phyloP scores from a whole-genome alignment of 2,329 filamentous ascomycete species.

The Bipolaris sorokiniana region DNA sequence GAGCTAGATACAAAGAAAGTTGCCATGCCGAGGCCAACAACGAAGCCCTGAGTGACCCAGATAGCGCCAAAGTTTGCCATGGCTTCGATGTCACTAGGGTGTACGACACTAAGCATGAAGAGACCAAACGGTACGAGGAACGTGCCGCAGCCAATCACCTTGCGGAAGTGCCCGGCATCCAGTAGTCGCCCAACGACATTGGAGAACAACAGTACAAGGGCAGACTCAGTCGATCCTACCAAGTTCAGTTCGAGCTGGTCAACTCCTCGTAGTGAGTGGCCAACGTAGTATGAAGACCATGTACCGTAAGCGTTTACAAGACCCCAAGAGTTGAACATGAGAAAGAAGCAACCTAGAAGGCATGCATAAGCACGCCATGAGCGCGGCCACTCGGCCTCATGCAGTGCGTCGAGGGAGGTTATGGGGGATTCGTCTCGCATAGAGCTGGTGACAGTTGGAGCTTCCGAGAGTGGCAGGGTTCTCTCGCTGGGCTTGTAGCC shows the following conservation, averaged over 20 bases:
- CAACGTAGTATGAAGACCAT: conserved; percentile 57
- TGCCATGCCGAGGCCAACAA: conserved; percentile 58
- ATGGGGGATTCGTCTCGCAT: conserved; percentile 26
- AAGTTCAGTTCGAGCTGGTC: conserved; percentile 55
- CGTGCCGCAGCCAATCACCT: conserved; percentile 51
- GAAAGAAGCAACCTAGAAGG: conserved; percentile 56
- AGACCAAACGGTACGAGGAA: conserved; percentile 53
- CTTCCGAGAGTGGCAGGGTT: conserved; percentile 34
- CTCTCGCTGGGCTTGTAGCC: conserved; percentile 27
- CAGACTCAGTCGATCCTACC: conserved; percentile 57
- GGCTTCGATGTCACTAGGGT: conserved; percentile 45
- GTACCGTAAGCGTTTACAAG: conserved; percentile 59
- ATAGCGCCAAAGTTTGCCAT: conserved; percentile 52
- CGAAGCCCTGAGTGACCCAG: conserved; percentile 56
- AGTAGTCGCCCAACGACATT: conserved; percentile 56
- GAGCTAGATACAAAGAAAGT: conserved; percentile 61
- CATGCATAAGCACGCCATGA: conserved; percentile 54
- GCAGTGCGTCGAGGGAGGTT: conserved; percentile 20
- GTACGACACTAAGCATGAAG: conserved; percentile 53
- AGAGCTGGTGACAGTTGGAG: conserved; percentile 31
- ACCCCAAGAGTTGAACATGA: conserved; percentile 59
- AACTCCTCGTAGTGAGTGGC: conserved; percentile 50
- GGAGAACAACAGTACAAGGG: conserved; percentile 55
- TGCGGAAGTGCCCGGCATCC: conserved; percentile 54
- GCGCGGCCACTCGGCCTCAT: conserved; percentile 53